Evolutionary conservation across 306 rosid species (phyloP), one percentile per base, ranked within the genome.

Genomic region (Lathyrus sativus): DNA sequence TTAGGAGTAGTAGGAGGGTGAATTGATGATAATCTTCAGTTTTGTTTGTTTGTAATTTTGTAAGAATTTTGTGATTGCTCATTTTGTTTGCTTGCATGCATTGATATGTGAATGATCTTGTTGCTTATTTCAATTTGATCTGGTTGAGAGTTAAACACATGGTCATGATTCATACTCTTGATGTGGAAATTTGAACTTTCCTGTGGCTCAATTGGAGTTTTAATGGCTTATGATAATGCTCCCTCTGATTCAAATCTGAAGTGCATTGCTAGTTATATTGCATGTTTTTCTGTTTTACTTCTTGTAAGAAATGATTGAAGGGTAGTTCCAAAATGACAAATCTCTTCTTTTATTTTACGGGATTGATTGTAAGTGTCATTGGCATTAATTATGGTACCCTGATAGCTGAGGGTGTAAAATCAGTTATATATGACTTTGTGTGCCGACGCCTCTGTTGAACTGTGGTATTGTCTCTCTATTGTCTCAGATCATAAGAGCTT

Each of bases 21-120:
- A 24, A 9, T 28, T 41, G 29, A 12, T 44, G 9, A 53, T 13
- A 76, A 33, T 37, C 1, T 14, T 28, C 3, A 8, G 22, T 49
- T 57, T 62, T 62, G 14, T 49, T 73, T 41, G 4, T 51, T 18
- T 5, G 53, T n/a, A 11, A 5, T 6, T 38, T 57, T 53, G 62
- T 60, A 9, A 29, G 78, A 29, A 45, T 62, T 0, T 35, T 15
- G 31, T 18, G 38, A 26, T 7, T 72, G 65, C 26, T 26, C n/a
- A 59, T 72, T 63, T 68, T 57, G 71, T 49, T 68, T 63, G 76
- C 61, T 49, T 72, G 75, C 69, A 39, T 37, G 74, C 17, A 46
- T 33, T 70, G 24, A 38, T 56, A 10, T 62, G 43, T 45, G 59
- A 58, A 42, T 22, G 24, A 17, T 37, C 8, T 68, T 38, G 58